phyloP scores from a whole-genome alignment of 805 yeast genomes.

The Lachancea waltii region DNA sequence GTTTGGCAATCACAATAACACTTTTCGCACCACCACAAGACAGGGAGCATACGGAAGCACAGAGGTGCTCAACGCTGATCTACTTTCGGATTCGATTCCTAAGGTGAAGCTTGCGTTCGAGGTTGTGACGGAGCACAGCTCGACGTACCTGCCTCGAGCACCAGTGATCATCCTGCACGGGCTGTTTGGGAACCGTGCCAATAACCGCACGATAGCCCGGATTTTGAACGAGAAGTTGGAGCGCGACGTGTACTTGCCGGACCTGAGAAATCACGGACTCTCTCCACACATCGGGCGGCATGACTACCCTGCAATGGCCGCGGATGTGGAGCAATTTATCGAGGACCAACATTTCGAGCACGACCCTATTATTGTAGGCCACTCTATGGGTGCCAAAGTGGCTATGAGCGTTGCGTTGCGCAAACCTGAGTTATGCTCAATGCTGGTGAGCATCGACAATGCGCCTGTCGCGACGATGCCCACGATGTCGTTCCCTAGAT shows the following conservation, averaged over 20 bases:
- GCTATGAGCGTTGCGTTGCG: slow-evolving; percentile 82
- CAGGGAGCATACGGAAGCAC: slow-evolving; percentile 26
- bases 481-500: slow-evolving; percentile 55
- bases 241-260: slow-evolving; percentile 62
- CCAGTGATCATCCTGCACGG: slow-evolving; percentile 86
- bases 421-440: slow-evolving; percentile 52
- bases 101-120: slow-evolving; percentile 55
- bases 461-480: slow-evolving; percentile 71
- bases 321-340: slow-evolving; percentile 77
- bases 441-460: slow-evolving; percentile 77
- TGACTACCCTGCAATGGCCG: slow-evolving; percentile 75
- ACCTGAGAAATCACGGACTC: slow-evolving; percentile 87
- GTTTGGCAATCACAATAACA: slow-evolving; percentile 24
- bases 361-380: slow-evolving; percentile 61
- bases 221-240: slow-evolving; percentile 41
- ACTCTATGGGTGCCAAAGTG: slow-evolving; percentile 90
- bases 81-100: slow-evolving; percentile 35
- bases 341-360: slow-evolving; percentile 34
- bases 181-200: slow-evolving; percentile 75
- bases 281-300: slow-evolving; percentile 71
- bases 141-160: slow-evolving; percentile 30
- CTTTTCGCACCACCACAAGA: slow-evolving; percentile 18
- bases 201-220: slow-evolving; percentile 74
- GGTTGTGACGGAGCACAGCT: slow-evolving; percentile 32
- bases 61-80: slow-evolving; percentile 22